Conservation (phyloP, 2,329 filamentous ascomycete genomes). For the Aureobasidium lini region DNA sequence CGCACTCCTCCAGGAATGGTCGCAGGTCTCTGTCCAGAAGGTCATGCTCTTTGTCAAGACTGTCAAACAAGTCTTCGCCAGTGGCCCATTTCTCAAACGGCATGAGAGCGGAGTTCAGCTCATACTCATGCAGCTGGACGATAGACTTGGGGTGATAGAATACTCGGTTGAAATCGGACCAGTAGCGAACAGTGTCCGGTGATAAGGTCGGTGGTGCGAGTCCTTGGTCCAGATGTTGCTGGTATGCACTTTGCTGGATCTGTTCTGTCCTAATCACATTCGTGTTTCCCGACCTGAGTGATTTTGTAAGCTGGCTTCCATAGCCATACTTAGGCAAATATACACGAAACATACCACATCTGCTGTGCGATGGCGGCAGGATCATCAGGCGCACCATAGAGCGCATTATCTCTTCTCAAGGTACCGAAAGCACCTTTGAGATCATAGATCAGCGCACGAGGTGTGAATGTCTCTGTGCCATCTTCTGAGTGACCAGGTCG, state of each 20-base stretch:
- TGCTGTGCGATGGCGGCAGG: constrained; percentile 18
- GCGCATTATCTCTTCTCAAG: constrained; percentile 74
- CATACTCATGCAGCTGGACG: constrained; percentile 79
- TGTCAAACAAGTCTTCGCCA: constrained; percentile 63
- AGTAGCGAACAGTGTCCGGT: constrained; percentile 73
- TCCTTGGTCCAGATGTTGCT: constrained; percentile 69
- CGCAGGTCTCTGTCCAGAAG: constrained; percentile 84
- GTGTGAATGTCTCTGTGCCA: constrained; percentile 85
- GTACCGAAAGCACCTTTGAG: constrained; percentile 90
- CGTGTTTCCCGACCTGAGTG: constrained; percentile 54
- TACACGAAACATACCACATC: constrained; percentile 32
- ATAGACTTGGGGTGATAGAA: constrained; percentile 87
- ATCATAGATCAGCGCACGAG: constrained; percentile 87
- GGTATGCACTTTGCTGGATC: constrained; percentile 68
- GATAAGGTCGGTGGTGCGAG: constrained; percentile 56
- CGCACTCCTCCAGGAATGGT: constrained; percentile 85
- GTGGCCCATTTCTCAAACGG: constrained; percentile 72
- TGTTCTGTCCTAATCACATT: constrained; percentile 60
- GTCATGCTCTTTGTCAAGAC: constrained; percentile 60
- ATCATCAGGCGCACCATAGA: constrained; percentile 61
- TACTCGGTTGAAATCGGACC: constrained; percentile 92
- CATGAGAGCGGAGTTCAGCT: constrained; percentile 69
- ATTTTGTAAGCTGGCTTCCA: not conserved
- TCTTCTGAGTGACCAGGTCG: constrained; percentile 73
- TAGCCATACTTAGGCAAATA: not conserved